Evolutionary conservation across 345 rosid species (phyloP).

Genomic region (Salix caprea): DNA sequence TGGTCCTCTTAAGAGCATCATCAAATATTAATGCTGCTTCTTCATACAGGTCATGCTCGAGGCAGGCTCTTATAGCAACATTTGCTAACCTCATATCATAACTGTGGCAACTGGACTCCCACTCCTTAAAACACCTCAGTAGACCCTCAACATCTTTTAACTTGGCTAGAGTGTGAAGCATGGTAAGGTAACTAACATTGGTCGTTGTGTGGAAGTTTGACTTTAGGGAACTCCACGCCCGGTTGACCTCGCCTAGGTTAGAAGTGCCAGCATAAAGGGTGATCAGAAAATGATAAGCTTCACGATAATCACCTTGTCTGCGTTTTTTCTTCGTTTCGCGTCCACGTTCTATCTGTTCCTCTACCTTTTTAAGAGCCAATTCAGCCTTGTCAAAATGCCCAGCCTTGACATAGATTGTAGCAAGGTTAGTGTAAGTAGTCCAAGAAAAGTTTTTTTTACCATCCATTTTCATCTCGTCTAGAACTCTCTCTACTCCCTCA

Average conservation of each 20-base stretch:
- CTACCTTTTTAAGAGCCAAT: conserved; percentile 50
- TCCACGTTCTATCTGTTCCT: conserved; percentile 39
- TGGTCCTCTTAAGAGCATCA: conserved; percentile 29
- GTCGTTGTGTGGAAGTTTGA: conserved; percentile 28
- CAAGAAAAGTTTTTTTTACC: conserved; percentile 34
- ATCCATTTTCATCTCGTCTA: conserved; percentile 38
- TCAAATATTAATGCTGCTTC: conserved; percentile 51
- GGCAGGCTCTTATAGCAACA: conserved; percentile 42
- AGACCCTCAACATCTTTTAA: conserved; percentile 56
- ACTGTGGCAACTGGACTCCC: conserved; percentile 48
- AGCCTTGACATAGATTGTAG: conserved; percentile 55
- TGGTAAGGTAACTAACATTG: conserved; percentile 50
- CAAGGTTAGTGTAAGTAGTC: conserved; percentile 52
- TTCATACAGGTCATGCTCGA: conserved; percentile 42
- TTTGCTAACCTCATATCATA: conserved; percentile 64
- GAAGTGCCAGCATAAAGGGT: conserved; percentile 52
- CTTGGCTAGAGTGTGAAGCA: conserved; percentile 57
- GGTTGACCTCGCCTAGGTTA: conserved; percentile 47
- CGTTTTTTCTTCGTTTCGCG: background rate
- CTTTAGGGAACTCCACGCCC: conserved; percentile 60
- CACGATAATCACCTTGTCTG: conserved; percentile 26
- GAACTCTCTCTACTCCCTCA: conserved; percentile 45
- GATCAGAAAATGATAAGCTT: conserved; percentile 65
- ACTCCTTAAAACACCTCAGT: conserved; percentile 49
- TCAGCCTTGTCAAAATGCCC: conserved; percentile 65